phyloP scores from a whole-genome alignment of 177 flowering plant species.

The Vitis hybrid region DNA sequence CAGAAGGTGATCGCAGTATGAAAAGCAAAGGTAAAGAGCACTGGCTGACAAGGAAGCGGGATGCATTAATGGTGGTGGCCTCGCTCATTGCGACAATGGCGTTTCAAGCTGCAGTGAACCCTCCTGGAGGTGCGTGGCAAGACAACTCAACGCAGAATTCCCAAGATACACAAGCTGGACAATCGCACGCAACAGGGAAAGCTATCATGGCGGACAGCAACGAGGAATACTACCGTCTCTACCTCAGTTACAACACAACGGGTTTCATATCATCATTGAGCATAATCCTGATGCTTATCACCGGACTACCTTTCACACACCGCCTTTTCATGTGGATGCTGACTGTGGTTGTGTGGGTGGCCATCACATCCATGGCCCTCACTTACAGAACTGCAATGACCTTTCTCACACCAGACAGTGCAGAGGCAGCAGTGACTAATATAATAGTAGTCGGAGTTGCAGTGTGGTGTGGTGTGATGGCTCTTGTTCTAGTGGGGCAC shows the following conservation, averaged over 20 bases:
- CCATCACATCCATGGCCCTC: background rate
- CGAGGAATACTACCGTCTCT: too few species aligned
- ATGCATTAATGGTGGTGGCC: slow-evolving; percentile 30
- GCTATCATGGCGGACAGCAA: too few species aligned
- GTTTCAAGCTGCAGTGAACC: slow-evolving; percentile 18
- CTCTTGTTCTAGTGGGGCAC: background rate
- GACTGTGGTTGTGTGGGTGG: slow-evolving; percentile 1
- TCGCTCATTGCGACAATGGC: slow-evolving; percentile 33
- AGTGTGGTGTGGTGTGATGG: slow-evolving; percentile 2
- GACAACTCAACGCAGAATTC: slow-evolving; percentile 1
- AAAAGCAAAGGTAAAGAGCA: background rate
- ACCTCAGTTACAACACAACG: too few species aligned
- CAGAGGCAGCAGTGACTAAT: background rate
- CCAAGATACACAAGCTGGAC: background rate
- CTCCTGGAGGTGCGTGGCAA: slow-evolving; percentile 25
- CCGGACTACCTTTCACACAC: background rate
- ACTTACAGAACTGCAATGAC: background rate
- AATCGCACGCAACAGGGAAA: too few species aligned
- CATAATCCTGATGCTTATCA: background rate
- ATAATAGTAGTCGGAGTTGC: background rate
- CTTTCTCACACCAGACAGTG: background rate
- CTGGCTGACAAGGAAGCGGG: slow-evolving; percentile 13
- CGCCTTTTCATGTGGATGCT: background rate
- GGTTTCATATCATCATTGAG: background rate
- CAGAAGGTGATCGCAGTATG: background rate